Evolutionary conservation across 2,329 filamentous ascomycete species (phyloP).

Genomic region (Apiospora aurea): DNA sequence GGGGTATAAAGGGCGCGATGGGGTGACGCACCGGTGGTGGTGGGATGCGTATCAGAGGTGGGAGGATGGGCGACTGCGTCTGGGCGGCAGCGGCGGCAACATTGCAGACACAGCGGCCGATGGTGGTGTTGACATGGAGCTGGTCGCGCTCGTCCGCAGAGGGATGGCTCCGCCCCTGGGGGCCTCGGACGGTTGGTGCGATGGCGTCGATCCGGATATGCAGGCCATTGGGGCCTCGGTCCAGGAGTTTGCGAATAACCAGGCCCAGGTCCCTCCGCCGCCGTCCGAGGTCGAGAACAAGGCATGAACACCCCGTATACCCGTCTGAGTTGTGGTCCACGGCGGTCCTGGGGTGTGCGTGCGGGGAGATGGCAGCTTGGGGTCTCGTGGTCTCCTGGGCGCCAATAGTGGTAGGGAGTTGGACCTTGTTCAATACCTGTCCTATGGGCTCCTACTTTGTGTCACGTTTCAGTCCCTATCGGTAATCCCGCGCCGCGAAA

Average conservation of each 20-base stretch:
- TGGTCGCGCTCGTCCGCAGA: slow-evolving; percentile 28
- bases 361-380: not conserved
- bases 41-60: slow-evolving; percentile 54
- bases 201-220: slow-evolving; percentile 29
- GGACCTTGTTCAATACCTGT: not conserved
- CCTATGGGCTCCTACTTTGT: too few relatives aligned
- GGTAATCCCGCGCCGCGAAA: too few relatives aligned
- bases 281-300: not conserved
- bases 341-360: not conserved
- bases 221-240: slow-evolving; percentile 29
- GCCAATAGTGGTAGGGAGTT: not conserved
- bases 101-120: too few relatives aligned
- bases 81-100: not conserved
- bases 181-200: slow-evolving; percentile 16
- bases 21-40: slow-evolving; percentile 60
- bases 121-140: not conserved
- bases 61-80: slow-evolving; percentile 36
- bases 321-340: not conserved
- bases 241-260: slow-evolving; percentile 31
- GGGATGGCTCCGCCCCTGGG: slow-evolving; percentile 29
- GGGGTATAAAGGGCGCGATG: slow-evolving; percentile 58
- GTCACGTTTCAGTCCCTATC: not conserved
- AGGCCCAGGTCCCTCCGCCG: not conserved
- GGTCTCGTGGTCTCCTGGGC: not conserved
- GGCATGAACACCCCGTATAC: not conserved